Conservation (phyloP, 78 protist species). For the Dictyostelium brefeldianum region DNA sequence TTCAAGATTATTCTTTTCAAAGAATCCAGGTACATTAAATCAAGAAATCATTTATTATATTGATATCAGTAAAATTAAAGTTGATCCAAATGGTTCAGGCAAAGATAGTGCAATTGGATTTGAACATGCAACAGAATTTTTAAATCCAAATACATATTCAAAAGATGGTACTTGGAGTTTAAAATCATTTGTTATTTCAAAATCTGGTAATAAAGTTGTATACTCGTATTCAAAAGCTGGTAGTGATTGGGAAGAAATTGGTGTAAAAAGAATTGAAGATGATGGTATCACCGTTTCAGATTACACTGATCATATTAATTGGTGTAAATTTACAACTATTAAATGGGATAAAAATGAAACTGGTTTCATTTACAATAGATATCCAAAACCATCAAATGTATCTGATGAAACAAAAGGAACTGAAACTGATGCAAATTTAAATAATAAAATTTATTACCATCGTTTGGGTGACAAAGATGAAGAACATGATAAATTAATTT, state of each 20-base stretch:
- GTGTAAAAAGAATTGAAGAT: conserved; percentile 31
- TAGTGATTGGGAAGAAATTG: conserved; percentile 89
- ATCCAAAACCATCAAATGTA: conserved; percentile 3
- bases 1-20: conserved; percentile 31
- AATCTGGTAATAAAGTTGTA: conserved; percentile 74
- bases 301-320: conserved; percentile 85
- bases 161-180: conserved; percentile 58
- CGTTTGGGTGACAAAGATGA: conserved; percentile 77
- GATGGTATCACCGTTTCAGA: background rate
- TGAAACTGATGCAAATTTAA: conserved; percentile 73
- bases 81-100: background rate
- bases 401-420: conserved; percentile 19
- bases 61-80: background rate
- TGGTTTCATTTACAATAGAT: conserved; percentile 89
- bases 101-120: background rate
- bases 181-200: background rate
- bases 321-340: conserved; percentile 88
- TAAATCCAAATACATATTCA: conserved; percentile 87
- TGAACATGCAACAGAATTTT: conserved; percentile 26
- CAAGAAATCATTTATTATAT: conserved; percentile 54
- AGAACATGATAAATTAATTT: conserved; percentile 79
- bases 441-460: conserved; percentile 88
- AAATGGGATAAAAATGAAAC: conserved; percentile 82
- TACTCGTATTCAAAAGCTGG: conserved; percentile 83
- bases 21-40: conserved; percentile 65